These are phyloP conservation scores for Naematelia encephala DNA, from an alignment of 768 basidiomycete species.

Conservation along the genomic window DNA sequence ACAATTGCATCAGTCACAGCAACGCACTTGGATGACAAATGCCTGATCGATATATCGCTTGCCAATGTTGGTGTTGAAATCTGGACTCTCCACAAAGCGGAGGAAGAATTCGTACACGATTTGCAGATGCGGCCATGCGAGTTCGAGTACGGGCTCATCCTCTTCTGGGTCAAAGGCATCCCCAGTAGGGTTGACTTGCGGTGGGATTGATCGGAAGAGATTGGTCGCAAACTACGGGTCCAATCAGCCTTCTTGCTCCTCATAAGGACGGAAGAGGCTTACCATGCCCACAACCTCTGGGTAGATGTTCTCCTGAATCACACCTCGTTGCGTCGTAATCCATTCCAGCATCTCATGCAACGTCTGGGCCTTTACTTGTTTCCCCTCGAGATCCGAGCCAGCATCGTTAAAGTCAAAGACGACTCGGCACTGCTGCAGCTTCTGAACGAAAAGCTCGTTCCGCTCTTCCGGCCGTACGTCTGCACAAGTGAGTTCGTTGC, in stretches of 20 bases:
- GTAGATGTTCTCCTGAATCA: slow-evolving; percentile 96
- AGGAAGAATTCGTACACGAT: slow-evolving; percentile 99
- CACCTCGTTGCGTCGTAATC: slow-evolving; percentile 91
- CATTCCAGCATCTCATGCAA: slow-evolving; percentile 98
- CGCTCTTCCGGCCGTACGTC: slow-evolving; percentile 87
- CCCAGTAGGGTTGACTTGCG: slow-evolving; percentile 95
- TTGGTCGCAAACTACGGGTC: slow-evolving; percentile 82
- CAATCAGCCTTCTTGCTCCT: not conserved
- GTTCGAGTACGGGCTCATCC: slow-evolving; percentile 96
- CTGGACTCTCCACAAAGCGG: slow-evolving; percentile 92
- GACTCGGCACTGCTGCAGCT: slow-evolving; percentile 92
- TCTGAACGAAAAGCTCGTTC: slow-evolving; percentile 84
- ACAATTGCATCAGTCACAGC: too few relatives aligned
- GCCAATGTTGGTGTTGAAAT: slow-evolving; percentile 96
- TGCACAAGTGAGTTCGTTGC: slow-evolving; percentile 49
- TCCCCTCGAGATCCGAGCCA: slow-evolving; percentile 89
- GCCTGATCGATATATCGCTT: slow-evolving; percentile 95
- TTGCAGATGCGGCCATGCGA: slow-evolving; percentile 98
- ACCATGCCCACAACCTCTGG: slow-evolving; percentile 99
- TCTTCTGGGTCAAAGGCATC: slow-evolving; percentile 99
- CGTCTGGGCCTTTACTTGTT: slow-evolving; percentile 97
- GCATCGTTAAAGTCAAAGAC: slow-evolving; percentile 99
- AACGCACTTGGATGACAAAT: slow-evolving; percentile 70
- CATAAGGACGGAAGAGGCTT: slow-evolving; percentile 43
- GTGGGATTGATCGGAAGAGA: slow-evolving; percentile 99